Conservation (phyloP, 805 yeast genomes). For the Ogataea haglerorum region DNA sequence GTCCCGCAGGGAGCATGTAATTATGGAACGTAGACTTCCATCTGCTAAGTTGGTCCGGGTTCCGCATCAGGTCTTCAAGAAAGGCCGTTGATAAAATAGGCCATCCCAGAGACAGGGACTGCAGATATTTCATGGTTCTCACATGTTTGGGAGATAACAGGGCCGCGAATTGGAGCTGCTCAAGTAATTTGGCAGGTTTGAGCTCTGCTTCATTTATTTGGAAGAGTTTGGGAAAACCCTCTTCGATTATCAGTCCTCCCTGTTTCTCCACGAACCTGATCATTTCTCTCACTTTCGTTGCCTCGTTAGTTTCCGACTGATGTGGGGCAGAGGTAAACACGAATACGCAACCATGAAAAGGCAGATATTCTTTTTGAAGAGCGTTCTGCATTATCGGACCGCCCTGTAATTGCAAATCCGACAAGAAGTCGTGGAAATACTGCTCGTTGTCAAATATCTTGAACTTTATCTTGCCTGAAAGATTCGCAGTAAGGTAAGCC, state of each 20-base stretch:
- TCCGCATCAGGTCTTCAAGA: conserved; percentile 45
- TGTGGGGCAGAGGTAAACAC: conserved; percentile 31
- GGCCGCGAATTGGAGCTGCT: conserved; percentile 53
- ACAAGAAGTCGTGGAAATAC: conserved; percentile 12
- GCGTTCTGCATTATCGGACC: neutral
- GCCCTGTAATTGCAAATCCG: conserved; percentile 4
- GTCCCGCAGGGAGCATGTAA: conserved; percentile 72
- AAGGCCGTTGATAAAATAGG: conserved; percentile 67
- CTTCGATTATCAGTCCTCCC: conserved; percentile 41
- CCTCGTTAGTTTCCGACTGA: conserved; percentile 1
- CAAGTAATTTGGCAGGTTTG: conserved; percentile 1
- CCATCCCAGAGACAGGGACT: conserved; percentile 80
- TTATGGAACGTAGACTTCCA: conserved; percentile 42
- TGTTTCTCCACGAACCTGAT: conserved; percentile 35
- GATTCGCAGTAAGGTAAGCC: conserved; percentile 31
- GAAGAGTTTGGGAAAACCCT: conserved; percentile 12
- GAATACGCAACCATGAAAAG: conserved; percentile 37
- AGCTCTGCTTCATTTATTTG: neutral
- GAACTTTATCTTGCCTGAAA: conserved; percentile 31
- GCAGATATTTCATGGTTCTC: conserved; percentile 73
- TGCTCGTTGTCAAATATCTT: conserved; percentile 16
- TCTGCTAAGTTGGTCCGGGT: conserved; percentile 7
- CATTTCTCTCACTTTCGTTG: conserved; percentile 31
- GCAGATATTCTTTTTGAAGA: neutral
- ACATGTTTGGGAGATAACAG: conserved; percentile 55